Conservation (phyloP, 2,329 filamentous ascomycete species). For the Reticulascus tulasneorum region DNA sequence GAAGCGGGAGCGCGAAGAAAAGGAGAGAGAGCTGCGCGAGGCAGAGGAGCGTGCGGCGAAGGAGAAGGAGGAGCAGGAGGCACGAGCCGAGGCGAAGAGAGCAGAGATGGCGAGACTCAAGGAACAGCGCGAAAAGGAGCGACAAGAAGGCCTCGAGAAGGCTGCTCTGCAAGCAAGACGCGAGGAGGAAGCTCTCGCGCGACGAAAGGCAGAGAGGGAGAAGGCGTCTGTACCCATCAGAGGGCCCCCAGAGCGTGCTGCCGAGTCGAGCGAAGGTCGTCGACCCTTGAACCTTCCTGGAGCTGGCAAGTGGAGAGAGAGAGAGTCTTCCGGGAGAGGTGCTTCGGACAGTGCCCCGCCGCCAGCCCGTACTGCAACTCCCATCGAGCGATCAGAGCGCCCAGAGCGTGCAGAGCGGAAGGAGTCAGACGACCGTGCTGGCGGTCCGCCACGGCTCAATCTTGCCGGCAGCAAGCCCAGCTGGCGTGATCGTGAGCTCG, state of each 20-base stretch:
- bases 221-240: slow-evolving; percentile 34
- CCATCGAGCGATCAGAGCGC: slow-evolving; percentile 14
- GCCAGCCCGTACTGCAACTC: slow-evolving; percentile 18
- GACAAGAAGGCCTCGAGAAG: slow-evolving; percentile 64
- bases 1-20: slow-evolving; percentile 79
- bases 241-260: slow-evolving; percentile 37
- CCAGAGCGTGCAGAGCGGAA: slow-evolving; percentile 31
- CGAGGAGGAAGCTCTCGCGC: slow-evolving; percentile 83
- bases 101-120: slow-evolving; percentile 63
- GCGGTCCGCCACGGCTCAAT: slow-evolving; percentile 57
- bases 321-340: slow-evolving; percentile 26
- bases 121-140: slow-evolving; percentile 62
- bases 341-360: slow-evolving; percentile 29
- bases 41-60: slow-evolving; percentile 77
- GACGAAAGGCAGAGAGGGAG: slow-evolving; percentile 64
- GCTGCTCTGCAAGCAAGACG: slow-evolving; percentile 70
- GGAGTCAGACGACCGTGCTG: slow-evolving; percentile 42
- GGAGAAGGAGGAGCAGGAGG: slow-evolving; percentile 83
- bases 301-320: slow-evolving; percentile 39
- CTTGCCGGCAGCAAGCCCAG: slow-evolving; percentile 59
- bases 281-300: slow-evolving; percentile 25
- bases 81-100: slow-evolving; percentile 75
- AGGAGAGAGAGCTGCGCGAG: slow-evolving; percentile 72
- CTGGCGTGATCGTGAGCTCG: slow-evolving; percentile 71
- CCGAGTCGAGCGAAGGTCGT: slow-evolving; percentile 20